Evolutionary conservation across 352 stramenopile genomes (phyloP).

Genomic region (Phytophthora macrochlamydospora): DNA sequence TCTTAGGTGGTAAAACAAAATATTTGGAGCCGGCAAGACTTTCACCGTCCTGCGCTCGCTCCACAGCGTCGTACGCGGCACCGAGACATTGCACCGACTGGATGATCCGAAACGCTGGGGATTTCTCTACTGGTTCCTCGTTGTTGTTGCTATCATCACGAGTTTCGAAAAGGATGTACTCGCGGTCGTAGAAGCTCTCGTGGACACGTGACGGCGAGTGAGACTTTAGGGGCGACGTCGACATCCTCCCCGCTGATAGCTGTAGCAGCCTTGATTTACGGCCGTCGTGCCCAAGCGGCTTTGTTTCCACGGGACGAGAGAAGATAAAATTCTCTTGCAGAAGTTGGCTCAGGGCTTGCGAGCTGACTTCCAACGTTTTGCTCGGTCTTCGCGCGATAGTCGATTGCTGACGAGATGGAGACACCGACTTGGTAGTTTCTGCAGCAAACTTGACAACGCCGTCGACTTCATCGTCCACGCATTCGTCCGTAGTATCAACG

Average conservation of each 20-base stretch:
- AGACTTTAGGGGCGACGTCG: constrained; percentile 2
- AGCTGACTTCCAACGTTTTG: constrained; percentile 21
- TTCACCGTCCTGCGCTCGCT: constrained; percentile 4
- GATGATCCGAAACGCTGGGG: constrained; percentile 39
- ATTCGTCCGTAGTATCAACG: constrained; percentile 2
- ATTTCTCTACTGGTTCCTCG: constrained; percentile 9
- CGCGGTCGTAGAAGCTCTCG: constrained; percentile 27
- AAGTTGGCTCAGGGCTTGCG: constrained; percentile 53
- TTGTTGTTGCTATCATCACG: constrained; percentile 9
- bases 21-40: constrained; percentile 11
- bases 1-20: constrained; percentile 41
- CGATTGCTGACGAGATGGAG: constrained; percentile 5
- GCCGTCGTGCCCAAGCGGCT: constrained; percentile 6
- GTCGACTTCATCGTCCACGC: neutral
- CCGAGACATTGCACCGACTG: constrained; percentile 7
- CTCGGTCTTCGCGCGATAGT: constrained; percentile 8
- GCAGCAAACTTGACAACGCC: neutral
- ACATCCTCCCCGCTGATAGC: constrained; percentile 3
- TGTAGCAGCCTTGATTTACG: constrained; percentile 8
- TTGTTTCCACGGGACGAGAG: constrained; percentile 39
- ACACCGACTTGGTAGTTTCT: neutral
- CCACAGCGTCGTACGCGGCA: constrained; percentile 22
- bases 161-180: constrained; percentile 42
- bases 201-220: constrained; percentile 14
- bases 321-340: constrained; percentile 78